These are phyloP conservation scores for Cephaloascus albidus DNA, from an alignment of 805 yeast species.

Conservation along the genomic window DNA sequence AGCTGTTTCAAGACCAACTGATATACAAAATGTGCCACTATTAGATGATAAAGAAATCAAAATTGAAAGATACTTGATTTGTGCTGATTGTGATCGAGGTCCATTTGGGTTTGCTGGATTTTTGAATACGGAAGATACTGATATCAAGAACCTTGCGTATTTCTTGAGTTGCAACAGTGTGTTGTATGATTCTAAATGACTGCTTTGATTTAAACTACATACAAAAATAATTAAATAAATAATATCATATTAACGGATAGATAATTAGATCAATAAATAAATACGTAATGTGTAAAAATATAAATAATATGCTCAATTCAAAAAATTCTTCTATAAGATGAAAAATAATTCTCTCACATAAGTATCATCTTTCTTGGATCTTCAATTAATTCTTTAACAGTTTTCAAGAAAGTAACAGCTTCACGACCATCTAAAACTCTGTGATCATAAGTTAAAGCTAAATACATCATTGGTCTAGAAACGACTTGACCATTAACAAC, in stretches of 20 bases:
- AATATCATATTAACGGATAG: too few species aligned
- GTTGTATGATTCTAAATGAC: constrained; percentile 16
- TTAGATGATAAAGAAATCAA: constrained; percentile 12
- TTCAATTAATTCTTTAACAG: constrained; percentile 93
- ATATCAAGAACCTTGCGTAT: constrained; percentile 29
- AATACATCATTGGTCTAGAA: constrained; percentile 98
- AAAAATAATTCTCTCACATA: constrained; percentile 4
- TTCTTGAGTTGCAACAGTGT: constrained; percentile 38
- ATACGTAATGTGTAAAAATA: too few species aligned
- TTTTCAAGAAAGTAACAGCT: constrained; percentile 94
- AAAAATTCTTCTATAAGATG: too few species aligned
- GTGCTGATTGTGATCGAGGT: constrained; percentile 74
- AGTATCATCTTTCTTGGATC: constrained; percentile 97
- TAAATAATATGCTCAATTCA: neutral
- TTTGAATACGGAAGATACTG: constrained; percentile 11
- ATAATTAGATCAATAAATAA: too few species aligned
- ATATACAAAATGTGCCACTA: constrained; percentile 1
- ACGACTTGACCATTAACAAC: constrained; percentile 94
- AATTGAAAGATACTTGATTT: constrained; percentile 47
- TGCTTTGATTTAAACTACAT: neutral
- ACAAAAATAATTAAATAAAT: too few species aligned
- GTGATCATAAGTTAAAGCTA: constrained; percentile 97
- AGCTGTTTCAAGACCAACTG: constrained; percentile 51
- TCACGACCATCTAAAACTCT: constrained; percentile 98
- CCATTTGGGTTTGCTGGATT: constrained; percentile 64